Conservation (phyloP, 169 alveolate genomes). For the Pseudocohnilembus persalinus region DNA sequence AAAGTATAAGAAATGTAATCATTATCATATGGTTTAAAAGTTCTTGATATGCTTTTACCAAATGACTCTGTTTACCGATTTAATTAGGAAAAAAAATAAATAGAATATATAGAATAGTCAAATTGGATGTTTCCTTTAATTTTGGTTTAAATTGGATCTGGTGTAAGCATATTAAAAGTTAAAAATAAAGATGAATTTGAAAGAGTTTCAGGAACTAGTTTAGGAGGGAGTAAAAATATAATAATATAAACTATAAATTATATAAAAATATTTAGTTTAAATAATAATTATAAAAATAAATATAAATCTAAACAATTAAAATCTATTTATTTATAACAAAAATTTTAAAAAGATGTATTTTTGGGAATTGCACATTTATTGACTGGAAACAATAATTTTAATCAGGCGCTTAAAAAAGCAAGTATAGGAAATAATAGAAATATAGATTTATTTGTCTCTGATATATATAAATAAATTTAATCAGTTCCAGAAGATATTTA, state of each 20-base stretch:
- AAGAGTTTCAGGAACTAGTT: conserved; percentile 62
- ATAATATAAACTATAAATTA: conserved; percentile 6
- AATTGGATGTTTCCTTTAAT: conserved; percentile 57
- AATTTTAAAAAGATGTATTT: conserved; percentile 7
- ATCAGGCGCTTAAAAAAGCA: conserved; percentile 48
- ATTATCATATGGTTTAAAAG: conserved; percentile 47
- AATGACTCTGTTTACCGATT: conserved; percentile 45
- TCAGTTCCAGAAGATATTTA: conserved; percentile 33
- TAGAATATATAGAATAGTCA: conserved; percentile 5
- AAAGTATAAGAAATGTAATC: conserved; percentile 61
- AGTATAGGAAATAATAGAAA: conserved; percentile 52
- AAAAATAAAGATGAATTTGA: conserved; percentile 37
- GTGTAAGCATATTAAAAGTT: conserved; percentile 65
- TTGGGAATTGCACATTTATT: conserved; percentile 61
- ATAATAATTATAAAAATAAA: neutral
- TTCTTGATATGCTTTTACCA: conserved; percentile 41
- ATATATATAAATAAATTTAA: conserved; percentile 33
- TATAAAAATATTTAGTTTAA: neutral
- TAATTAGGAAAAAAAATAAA: conserved; percentile 18
- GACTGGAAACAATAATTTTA: conserved; percentile 53
- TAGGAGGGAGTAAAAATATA: conserved; percentile 60
- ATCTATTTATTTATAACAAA: neutral
- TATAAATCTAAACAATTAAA: neutral
- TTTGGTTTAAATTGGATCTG: conserved; percentile 61
- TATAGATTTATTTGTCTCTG: conserved; percentile 55